phyloP scores from a whole-genome alignment of 2,329 filamentous ascomycete genomes.

The Botrytis hyacinthi region DNA sequence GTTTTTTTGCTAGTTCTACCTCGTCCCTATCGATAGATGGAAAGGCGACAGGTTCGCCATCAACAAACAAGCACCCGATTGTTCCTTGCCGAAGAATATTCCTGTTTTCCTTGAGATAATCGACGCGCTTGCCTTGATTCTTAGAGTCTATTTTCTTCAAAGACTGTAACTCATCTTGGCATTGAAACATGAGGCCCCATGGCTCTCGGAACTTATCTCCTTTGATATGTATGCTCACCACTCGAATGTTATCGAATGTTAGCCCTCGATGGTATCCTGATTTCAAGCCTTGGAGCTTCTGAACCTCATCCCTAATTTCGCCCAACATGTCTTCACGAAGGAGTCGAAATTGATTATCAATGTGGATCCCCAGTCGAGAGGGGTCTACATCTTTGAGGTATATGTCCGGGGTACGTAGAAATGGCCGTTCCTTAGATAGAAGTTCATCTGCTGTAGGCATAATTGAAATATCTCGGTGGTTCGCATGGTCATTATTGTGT shows the following conservation, averaged over 20 bases:
- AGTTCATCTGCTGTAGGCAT: conserved; percentile 67
- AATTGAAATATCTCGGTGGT: conserved; percentile 61
- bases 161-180: conserved; percentile 46
- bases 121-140: conserved; percentile 40
- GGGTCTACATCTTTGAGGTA: conserved; percentile 46
- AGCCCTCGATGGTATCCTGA: conserved; percentile 43
- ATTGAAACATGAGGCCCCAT: conserved; percentile 45
- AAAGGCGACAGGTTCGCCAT: conserved; percentile 56
- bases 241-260: conserved; percentile 38
- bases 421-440: conserved; percentile 50
- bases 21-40: conserved; percentile 54
- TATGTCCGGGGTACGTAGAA: conserved; percentile 50
- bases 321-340: conserved; percentile 69
- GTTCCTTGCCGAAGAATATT: conserved; percentile 57
- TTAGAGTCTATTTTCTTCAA: conserved; percentile 38
- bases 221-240: conserved; percentile 26
- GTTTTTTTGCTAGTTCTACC: conserved; percentile 43
- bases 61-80: conserved; percentile 58
- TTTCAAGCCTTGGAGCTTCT: conserved; percentile 50
- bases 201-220: conserved; percentile 33
- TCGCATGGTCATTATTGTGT: conserved; percentile 68
- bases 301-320: conserved; percentile 61
- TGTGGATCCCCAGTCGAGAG: conserved; percentile 48
- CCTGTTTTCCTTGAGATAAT: conserved; percentile 47
- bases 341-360: conserved; percentile 71